Conservation (phyloP, 768 basidiomycete species). For the Trametes cinnabarina region DNA sequence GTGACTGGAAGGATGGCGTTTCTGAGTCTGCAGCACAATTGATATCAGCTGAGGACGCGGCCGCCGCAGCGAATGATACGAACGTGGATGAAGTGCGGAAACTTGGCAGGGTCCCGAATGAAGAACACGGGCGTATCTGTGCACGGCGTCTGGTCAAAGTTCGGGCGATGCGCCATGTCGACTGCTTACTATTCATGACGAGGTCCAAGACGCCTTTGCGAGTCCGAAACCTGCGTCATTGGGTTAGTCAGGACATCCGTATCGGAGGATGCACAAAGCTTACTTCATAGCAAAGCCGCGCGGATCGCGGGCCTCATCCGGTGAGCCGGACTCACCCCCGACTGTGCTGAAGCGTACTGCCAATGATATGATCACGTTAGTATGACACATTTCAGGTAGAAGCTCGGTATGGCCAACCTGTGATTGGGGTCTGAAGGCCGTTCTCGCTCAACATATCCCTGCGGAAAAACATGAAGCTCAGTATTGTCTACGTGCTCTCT, state of each 20-base stretch:
- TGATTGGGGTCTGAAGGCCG: slow-evolving; percentile 33
- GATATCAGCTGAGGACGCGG: not conserved
- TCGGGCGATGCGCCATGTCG: not conserved
- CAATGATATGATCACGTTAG: not conserved
- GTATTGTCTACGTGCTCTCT: slow-evolving; percentile 3
- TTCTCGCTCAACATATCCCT: slow-evolving; percentile 37
- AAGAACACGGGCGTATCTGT: slow-evolving; percentile 48
- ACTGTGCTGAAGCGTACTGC: slow-evolving; percentile 57
- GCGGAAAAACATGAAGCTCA: slow-evolving; percentile 24
- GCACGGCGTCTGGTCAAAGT: slow-evolving; percentile 4
- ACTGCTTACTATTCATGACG: slow-evolving; percentile 30
- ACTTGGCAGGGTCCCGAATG: slow-evolving; percentile 46
- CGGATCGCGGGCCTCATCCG: slow-evolving; percentile 50
- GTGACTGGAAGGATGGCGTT: slow-evolving; percentile 51
- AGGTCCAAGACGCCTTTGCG: slow-evolving; percentile 38
- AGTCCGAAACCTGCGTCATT: slow-evolving; percentile 33
- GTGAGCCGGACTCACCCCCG: slow-evolving; percentile 47
- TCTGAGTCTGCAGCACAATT: slow-evolving; percentile 39
- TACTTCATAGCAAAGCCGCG: slow-evolving; percentile 53
- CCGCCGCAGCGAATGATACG: not conserved
- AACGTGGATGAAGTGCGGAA: slow-evolving; percentile 46
- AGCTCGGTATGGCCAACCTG: slow-evolving; percentile 19
- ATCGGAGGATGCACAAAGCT: slow-evolving; percentile 24
- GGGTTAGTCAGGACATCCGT: not conserved
- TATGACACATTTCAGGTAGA: not conserved